A percentile compares a stretch with the other conserved stretches of the same genome.
phyloP scores from a whole-genome alignment of 2,329 filamentous ascomycete species.

The Penicillium thymicola region DNA sequence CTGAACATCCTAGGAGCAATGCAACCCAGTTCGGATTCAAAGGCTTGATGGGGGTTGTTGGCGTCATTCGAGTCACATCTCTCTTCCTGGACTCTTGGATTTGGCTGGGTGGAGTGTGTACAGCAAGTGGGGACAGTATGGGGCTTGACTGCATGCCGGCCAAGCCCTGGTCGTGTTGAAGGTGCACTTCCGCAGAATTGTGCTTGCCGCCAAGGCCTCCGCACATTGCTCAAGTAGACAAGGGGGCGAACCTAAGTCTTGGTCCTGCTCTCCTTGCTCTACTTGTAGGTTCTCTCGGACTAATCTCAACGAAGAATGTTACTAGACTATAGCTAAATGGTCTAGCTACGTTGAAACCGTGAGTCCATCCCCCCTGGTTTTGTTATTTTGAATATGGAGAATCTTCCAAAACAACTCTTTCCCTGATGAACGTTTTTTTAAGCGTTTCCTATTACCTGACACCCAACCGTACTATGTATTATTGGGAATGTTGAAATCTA shows the following conservation, averaged over 20 bases:
- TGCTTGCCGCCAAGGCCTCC: neutral
- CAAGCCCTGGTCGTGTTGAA: neutral
- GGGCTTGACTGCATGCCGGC: conserved; percentile 1
- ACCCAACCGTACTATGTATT: neutral
- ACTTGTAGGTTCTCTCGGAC: neutral
- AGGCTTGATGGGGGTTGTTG: neutral
- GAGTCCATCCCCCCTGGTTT: neutral
- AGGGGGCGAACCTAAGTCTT: neutral
- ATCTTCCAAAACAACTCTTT: neutral
- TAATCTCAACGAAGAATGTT: neutral
- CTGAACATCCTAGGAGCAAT: neutral
- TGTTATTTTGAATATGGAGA: neutral
- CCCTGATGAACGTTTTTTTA: conserved; percentile 7
- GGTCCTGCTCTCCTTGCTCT: neutral
- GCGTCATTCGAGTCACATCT: neutral
- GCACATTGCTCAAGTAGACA: neutral
- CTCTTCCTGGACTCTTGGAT: neutral
- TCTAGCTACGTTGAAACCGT: neutral
- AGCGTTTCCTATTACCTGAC: conserved; percentile 13
- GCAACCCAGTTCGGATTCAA: neutral
- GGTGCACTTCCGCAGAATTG: neutral
- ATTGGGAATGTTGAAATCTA: conserved; percentile 7
- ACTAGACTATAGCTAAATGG: neutral
- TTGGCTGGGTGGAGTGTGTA: neutral
- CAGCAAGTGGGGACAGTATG: neutral